Evolutionary conservation across 1,139 yeast genomes (phyloP), one percentile per base, ranked within the genome.

Genomic region (Yamadazyma oceani): DNA sequence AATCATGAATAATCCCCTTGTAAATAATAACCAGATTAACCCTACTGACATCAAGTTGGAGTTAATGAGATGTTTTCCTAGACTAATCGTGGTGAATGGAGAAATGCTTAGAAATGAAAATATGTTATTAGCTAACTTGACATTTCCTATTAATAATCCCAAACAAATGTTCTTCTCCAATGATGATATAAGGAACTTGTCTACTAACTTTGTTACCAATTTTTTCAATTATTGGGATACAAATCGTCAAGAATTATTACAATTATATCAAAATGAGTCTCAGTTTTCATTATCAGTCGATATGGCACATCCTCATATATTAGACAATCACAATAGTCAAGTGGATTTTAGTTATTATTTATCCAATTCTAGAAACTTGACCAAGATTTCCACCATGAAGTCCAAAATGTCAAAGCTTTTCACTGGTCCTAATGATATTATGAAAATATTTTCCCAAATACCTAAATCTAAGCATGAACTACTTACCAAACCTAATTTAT

Each of bases 181-280:
- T 51, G 74, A 73, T n/a, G 87, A 81, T 29, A 71, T 88, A 29
- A 87, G 83, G 44, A 68, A 69, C 35, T 65, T 87, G 35, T 82
- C 94, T 2, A 82, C 90, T 22, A 80, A 74, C 51, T 94, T 92
- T 59, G 69, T 90, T 7, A 62, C 90, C 14, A 82, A 85, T 50
- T 90, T 76, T 58, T 69, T 85, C 43, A 80, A 82, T 40, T 66
- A 83, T 35, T 92, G 96, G 94, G 99, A 92, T 62, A 54, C 75
- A 5, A 82, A 86, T 56, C 70, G 98, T 45, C 58, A 71, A 11
- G 90, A 83, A 38, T 67, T 92, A 35, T 58, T 84, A 60, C 75
- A 76, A 28, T 66, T 92, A 29, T 92, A 92, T 57, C 89, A 94
- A 42, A 78, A 78, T 36, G 85, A 84, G 51, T 88, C 97, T 0